These are phyloP conservation scores for Rutidosis leptorrhynchoides DNA, from an alignment of 129 eudicot genomes.

Conservation along the genomic window DNA sequence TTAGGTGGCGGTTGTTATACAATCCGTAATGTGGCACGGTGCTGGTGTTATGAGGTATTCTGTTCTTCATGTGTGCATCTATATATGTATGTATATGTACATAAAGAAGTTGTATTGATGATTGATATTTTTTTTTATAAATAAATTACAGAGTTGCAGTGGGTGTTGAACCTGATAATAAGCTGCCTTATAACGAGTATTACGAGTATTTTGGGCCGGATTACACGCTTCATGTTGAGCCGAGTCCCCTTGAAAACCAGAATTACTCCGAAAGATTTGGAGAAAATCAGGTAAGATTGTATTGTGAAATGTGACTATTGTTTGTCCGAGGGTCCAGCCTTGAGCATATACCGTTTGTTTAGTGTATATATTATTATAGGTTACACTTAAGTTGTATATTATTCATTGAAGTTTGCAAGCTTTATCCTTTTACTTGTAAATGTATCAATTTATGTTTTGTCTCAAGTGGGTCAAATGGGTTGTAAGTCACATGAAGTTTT, in stretches of 20 bases:
- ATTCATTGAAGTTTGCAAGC: not conserved
- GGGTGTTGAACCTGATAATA: slow-evolving; percentile 90
- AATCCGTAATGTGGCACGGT: slow-evolving; percentile 80
- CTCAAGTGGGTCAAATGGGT: not conserved
- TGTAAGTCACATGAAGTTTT: not conserved
- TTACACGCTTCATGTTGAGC: slow-evolving; percentile 78
- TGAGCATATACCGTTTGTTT: slow-evolving; percentile 2
- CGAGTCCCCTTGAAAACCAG: slow-evolving; percentile 61
- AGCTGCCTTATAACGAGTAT: slow-evolving; percentile 79
- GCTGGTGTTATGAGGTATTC: slow-evolving; percentile 97
- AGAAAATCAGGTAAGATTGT: slow-evolving; percentile 59
- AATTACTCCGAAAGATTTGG: slow-evolving; percentile 72
- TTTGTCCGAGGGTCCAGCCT: not conserved
- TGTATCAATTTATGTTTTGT: not conserved
- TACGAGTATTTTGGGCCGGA: slow-evolving; percentile 94
- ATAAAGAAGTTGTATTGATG: slow-evolving; percentile 14
- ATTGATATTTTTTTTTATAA: not conserved
- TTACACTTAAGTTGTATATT: not conserved
- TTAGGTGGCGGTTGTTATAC: slow-evolving; percentile 95
- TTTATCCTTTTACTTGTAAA: not conserved
- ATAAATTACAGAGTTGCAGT: slow-evolving; percentile 77
- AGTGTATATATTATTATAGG: not conserved
- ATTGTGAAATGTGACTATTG: not conserved
- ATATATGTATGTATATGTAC: not conserved
- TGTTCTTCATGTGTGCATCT: slow-evolving; percentile 3